These are phyloP conservation scores for Lanmaoa pseudosensibilis DNA, from an alignment of 768 basidiomycete species.

Conservation along the genomic window DNA sequence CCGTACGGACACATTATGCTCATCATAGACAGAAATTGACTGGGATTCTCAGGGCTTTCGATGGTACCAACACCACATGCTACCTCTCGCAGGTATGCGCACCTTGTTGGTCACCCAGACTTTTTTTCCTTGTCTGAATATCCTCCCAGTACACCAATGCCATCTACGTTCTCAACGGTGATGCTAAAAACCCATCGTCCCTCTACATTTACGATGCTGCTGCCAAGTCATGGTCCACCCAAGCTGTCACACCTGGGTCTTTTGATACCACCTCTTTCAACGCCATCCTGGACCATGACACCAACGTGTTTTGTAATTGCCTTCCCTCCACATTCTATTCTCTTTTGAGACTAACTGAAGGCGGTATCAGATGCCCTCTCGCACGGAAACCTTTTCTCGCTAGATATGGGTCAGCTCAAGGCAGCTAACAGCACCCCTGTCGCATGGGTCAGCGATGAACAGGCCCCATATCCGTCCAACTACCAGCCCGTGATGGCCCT, in stretches of 20 bases:
- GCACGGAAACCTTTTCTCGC: constrained; percentile 58
- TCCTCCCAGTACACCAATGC: constrained; percentile 72
- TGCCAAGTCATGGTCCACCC: constrained; percentile 76
- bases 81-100: constrained; percentile 63
- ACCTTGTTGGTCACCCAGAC: not conserved
- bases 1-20: constrained; percentile 54
- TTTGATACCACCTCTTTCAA: constrained; percentile 66
- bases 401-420: constrained; percentile 69
- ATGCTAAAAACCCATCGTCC: constrained; percentile 62
- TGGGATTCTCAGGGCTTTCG: constrained; percentile 52
- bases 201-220: constrained; percentile 82
- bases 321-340: not conserved
- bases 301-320: constrained; percentile 76
- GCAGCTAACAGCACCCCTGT: constrained; percentile 57
- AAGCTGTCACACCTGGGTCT: constrained; percentile 50
- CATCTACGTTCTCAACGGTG: constrained; percentile 80
- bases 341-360: constrained; percentile 6
- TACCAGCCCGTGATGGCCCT: constrained; percentile 78
- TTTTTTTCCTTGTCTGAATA: not conserved
- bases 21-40: not conserved
- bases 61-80: constrained; percentile 62
- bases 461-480: constrained; percentile 52
- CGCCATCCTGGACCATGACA: constrained; percentile 90
- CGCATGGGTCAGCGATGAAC: constrained; percentile 63
- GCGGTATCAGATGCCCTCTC: constrained; percentile 62